Conservation (phyloP, 768 basidiomycete genomes). For the Mycena indigotica region DNA sequence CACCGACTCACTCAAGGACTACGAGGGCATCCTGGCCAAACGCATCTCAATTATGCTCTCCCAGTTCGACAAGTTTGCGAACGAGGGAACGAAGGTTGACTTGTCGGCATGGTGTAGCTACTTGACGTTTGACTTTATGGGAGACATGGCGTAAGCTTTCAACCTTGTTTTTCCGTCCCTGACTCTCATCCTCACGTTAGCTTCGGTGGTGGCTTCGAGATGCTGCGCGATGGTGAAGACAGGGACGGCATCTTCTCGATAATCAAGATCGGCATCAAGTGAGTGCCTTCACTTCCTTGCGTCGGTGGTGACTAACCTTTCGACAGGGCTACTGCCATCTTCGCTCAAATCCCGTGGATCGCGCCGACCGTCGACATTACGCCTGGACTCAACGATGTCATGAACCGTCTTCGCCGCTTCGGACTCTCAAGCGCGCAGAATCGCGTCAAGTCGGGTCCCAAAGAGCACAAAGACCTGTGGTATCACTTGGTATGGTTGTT, state of each 20-base stretch:
- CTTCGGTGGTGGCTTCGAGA: slow-evolving; percentile 28
- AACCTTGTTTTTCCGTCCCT: slow-evolving; percentile 6
- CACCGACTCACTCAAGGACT: slow-evolving; percentile 46
- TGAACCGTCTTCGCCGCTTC: slow-evolving; percentile 1
- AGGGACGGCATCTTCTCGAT: slow-evolving; percentile 47
- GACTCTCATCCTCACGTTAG: not conserved
- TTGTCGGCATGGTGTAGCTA: slow-evolving; percentile 39
- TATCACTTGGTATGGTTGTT: slow-evolving; percentile 38
- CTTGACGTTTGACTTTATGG: no score
- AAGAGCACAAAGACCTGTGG: slow-evolving; percentile 45
- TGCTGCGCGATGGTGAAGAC: slow-evolving; percentile 44
- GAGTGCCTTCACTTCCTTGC: slow-evolving; percentile 14
- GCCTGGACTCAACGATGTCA: not conserved
- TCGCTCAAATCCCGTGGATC: slow-evolving; percentile 34
- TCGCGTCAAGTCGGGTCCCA: slow-evolving; percentile 24
- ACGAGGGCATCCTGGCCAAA: slow-evolving; percentile 40
- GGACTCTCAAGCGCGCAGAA: not conserved
- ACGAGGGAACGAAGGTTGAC: slow-evolving; percentile 29
- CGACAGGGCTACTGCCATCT: slow-evolving; percentile 32
- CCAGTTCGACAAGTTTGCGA: slow-evolving; percentile 26
- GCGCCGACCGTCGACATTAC: not conserved
- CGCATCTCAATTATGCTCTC: slow-evolving; percentile 43
- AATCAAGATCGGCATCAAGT: slow-evolving; percentile 47
- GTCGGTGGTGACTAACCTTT: not conserved
- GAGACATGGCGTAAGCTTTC: slow-evolving; percentile 37